Evolutionary conservation across 306 rosid species (phyloP), one percentile per base, ranked within the genome.

Genomic region (Sophora flavescens): DNA sequence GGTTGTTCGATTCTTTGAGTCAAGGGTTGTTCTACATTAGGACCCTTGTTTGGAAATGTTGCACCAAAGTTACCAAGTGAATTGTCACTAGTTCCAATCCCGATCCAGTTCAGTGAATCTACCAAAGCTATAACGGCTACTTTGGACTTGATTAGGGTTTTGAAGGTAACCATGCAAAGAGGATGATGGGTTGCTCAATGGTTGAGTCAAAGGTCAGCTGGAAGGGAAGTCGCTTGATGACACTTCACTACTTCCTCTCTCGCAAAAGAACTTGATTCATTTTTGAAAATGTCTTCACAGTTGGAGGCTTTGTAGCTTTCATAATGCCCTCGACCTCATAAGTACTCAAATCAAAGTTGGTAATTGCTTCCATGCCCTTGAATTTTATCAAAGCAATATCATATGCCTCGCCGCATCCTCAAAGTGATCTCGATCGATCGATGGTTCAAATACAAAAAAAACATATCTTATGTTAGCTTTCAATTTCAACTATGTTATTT

Each of bases 371-470:
- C 10, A 5, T 1, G 33, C 82, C 77, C 71, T 69, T 78, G 36
- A 78, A 22, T 38, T 51, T 38, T 59, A 60, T 60, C 4, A 18
- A n/a, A 35, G 68, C 17, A 35, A 60, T 35, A 10, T 69, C 77
- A 59, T 47, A 48, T 4, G 70, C 70, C 63, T 69, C 1, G 70
- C 82, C 8, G 82, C 82, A 18, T 78, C 70, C 63, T 78, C 76
- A 4, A 32, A 14, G 2, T 35, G n/a, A 33, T 48, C 77, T 78
- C n/a, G n/a, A n/a, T n/a, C n/a, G 66, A 6, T n/a, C n/a, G n/a
- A n/a, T 22, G 10, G 60, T 30, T 68, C 17, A 75, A 75, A 22
- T 74, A 11, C 6, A n/a, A 61, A 16, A 59, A 59, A 30, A 52
- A 35, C 2, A 30, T 16, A 1, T 10, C 0, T 11, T 12, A 16